A percentile compares a stretch with the other conserved stretches of the same genome.
Evolutionary conservation across 2,329 filamentous ascomycete genomes (phyloP).

Genomic region (Claviceps pazoutovae): DNA sequence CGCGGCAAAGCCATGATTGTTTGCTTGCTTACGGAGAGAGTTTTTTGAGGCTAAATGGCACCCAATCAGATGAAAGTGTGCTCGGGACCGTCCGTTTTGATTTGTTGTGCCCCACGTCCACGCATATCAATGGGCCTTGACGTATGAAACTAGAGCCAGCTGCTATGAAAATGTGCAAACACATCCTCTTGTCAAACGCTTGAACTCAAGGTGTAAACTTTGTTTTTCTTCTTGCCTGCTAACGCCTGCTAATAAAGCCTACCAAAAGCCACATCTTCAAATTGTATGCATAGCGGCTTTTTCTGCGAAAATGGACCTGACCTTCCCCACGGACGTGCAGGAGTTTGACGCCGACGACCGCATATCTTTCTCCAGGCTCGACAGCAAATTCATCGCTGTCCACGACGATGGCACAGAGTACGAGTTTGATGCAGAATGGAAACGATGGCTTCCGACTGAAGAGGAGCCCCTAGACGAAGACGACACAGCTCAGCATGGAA

Average conservation of each 20-base stretch:
- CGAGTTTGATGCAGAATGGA: constrained; percentile 59
- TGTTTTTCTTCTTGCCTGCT: background rate
- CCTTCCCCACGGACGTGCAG: constrained; percentile 45
- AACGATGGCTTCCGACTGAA: constrained; percentile 61
- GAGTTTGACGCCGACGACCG: constrained; percentile 67
- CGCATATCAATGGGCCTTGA: too few species aligned
- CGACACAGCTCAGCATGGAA: constrained; percentile 3
- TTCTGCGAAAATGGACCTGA: constrained; percentile 16
- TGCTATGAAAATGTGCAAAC: too few species aligned
- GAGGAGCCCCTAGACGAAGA: constrained; percentile 26
- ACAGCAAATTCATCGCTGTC: constrained; percentile 72
- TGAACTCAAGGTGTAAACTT: background rate
- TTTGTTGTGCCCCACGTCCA: too few species aligned
- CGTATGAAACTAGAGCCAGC: too few species aligned
- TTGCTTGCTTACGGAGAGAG: too few species aligned
- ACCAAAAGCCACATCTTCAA: background rate
- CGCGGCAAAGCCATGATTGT: too few species aligned
- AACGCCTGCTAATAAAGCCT: background rate
- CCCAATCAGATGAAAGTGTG: too few species aligned
- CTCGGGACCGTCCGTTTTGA: too few species aligned
- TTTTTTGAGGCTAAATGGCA: too few species aligned
- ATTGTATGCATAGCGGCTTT: background rate
- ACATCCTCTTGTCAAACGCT: too few species aligned
- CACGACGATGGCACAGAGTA: constrained; percentile 75
- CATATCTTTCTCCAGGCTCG: constrained; percentile 74